Conservation (phyloP, 78 protist species). For the Dictyostelium brefeldianum region DNA sequence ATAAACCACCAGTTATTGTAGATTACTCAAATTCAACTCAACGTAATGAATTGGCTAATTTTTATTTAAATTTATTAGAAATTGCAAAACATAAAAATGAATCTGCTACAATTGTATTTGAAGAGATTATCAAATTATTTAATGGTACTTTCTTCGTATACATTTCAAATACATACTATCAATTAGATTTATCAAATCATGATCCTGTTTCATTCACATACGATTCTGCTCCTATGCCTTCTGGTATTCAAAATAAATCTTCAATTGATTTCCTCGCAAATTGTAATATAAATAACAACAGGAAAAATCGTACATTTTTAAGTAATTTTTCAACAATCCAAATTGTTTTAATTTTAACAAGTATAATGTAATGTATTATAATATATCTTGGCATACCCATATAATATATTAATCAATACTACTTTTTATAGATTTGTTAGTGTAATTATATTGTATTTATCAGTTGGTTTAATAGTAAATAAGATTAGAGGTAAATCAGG, state of each 20-base stretch:
- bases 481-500: conserved; percentile 19
- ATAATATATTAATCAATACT: background rate
- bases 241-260: background rate
- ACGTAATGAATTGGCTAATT: background rate
- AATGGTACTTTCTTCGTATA: background rate
- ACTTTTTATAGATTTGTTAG: conserved; percentile 3
- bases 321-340: background rate
- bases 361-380: background rate
- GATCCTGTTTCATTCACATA: background rate
- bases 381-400: background rate
- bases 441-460: background rate
- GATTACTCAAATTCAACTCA: background rate
- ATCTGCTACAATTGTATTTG: background rate
- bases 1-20: background rate
- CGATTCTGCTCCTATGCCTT: conserved; percentile 39
- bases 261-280: background rate
- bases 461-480: conserved; percentile 18
- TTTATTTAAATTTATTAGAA: background rate
- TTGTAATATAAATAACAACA: background rate
- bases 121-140: background rate
- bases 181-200: background rate
- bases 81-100: background rate
- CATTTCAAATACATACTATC: background rate
- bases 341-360: background rate
- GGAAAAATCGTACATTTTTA: background rate